Percentiles rank a stretch among this genome's conserved stretches.
Evolutionary conservation across 176 grass and related monocot species (phyloP).

Genomic region (Oryza longistaminata): DNA sequence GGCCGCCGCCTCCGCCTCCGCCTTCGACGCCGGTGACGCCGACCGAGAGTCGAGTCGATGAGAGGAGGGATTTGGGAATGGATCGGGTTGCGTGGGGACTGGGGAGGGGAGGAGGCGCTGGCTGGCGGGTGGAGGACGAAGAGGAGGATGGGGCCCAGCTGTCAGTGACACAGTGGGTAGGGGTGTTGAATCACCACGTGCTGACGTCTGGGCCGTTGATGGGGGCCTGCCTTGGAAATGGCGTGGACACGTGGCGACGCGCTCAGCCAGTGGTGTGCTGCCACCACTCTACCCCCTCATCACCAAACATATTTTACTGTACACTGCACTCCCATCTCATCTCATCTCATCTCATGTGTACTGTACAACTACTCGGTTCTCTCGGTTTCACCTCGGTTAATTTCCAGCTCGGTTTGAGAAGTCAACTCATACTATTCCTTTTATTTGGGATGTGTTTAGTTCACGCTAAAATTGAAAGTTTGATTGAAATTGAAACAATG

Average conservation of each 20-base stretch:
- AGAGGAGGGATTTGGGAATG: not conserved
- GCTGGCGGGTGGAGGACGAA: not conserved
- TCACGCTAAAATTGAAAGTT: no score
- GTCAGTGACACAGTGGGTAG: not conserved
- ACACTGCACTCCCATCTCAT: no score
- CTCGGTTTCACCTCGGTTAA: no score
- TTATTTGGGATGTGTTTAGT: no score
- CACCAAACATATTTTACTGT: no score
- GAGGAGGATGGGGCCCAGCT: not conserved
- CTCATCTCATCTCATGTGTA: no score
- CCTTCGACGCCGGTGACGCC: not conserved
- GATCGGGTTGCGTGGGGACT: not conserved
- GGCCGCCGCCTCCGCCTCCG: no score
- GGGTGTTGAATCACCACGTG: conserved; percentile 3
- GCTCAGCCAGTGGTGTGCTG: not conserved
- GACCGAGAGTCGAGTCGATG: not conserved
- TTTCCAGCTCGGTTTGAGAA: no score
- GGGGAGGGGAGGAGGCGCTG: no score
- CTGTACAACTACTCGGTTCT: no score
- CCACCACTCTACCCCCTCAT: not conserved
- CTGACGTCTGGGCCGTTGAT: conserved; percentile 15
- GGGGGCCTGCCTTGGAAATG: not conserved
- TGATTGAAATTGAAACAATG: no score
- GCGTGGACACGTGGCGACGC: not conserved
- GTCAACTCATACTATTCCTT: no score